Percentiles rank a stretch among this genome's conserved stretches.
phyloP scores from a whole-genome alignment of 169 alveolate species.

The Amoebophrya sp. region DNA sequence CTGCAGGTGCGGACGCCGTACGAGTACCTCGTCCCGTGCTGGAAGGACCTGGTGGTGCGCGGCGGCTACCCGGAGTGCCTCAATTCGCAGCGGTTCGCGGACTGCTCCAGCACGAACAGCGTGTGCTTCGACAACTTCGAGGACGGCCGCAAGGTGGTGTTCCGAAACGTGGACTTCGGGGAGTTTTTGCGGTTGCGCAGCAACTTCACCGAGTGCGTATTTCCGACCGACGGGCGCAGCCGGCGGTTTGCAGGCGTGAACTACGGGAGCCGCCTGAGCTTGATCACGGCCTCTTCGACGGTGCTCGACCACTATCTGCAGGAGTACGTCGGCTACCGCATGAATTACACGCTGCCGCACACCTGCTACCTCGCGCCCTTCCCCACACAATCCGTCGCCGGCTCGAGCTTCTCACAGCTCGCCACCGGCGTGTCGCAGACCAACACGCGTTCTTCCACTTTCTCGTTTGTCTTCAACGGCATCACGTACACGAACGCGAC shows the following conservation, averaged over 20 bases:
- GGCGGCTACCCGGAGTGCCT: neutral
- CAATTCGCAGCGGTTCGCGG: neutral
- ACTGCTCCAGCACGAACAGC: neutral
- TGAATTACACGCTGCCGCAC: neutral
- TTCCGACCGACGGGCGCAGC: too few relatives aligned
- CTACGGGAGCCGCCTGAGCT: too few relatives aligned
- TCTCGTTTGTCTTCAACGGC: too few relatives aligned
- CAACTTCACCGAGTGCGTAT: neutral
- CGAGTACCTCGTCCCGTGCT: neutral
- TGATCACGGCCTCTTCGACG: neutral
- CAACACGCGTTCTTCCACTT: too few relatives aligned
- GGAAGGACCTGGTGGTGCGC: neutral
- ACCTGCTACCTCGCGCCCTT: neutral
- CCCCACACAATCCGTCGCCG: too few relatives aligned
- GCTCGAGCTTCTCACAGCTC: too few relatives aligned
- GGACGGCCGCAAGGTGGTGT: neutral
- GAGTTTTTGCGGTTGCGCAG: neutral
- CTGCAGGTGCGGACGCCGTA: neutral
- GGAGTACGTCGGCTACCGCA: neutral
- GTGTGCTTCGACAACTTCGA: neutral
- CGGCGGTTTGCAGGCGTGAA: too few relatives aligned
- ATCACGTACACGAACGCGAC: neutral
- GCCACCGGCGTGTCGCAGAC: too few relatives aligned
- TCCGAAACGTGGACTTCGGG: neutral
- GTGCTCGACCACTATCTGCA: neutral